Evolutionary conservation across 169 alveolate species (phyloP), one percentile per base, ranked within the genome.

Genomic region (Haemoproteus tartakovskyi): DNA sequence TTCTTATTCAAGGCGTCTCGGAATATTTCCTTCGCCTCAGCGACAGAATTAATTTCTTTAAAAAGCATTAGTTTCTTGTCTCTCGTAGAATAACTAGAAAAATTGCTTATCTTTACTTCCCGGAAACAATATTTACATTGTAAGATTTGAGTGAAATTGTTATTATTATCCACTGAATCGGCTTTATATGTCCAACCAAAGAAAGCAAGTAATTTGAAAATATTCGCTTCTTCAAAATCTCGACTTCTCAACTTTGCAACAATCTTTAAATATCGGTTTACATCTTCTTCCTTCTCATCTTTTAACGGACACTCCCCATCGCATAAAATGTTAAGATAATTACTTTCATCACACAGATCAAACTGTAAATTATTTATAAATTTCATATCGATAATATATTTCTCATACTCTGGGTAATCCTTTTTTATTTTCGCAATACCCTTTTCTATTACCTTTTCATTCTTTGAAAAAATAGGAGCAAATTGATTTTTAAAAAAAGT

Each of bases 111-210:
- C 14, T 67, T 19, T 19, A 67, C 62, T 14, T 67, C 82, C 22
- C 82, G 51, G 29, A n/a, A 67, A 33, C 82, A 67, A 21, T 67
- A 47, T 46, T 47, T 67, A 40, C 82, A 67, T n/a, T 22, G 29
- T 21, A 67, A 33, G 24, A 54, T 54, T 2, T 67, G 30, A 3
- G 60, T 8, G 6, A 21, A 1, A 2, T 9, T 18, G 11, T 59
- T 21, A 0, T 40, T 24, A 19, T 54, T 24, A 12, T 45, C 60
- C 3, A 27, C 19, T 0, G 41, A 14, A 33, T 27, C 18, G 0
- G 6, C 11, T 54, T 38, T 67, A 30, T 27, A 67, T 22, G 82
- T 48, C 82, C 82, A 67, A 11, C 82, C 82, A 1, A 52, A 54
- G 45, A 67, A 40, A 0, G 82, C 24, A 29, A 67, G 38, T 8